These are phyloP conservation scores for Avena atlantica DNA, from an alignment of 176 grass and related monocot species.

Conservation along the genomic window DNA sequence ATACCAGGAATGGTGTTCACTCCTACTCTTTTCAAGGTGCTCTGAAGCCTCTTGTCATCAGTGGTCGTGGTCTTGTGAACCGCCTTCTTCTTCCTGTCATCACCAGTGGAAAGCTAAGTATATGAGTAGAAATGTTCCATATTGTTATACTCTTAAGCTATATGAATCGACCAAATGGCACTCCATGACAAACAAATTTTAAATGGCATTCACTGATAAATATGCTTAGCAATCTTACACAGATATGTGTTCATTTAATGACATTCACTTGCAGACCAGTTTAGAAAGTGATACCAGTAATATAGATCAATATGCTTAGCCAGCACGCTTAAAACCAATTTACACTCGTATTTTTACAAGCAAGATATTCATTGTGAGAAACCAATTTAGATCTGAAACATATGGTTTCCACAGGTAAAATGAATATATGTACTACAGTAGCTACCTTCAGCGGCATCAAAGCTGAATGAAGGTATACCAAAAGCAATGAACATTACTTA, in stretches of 20 bases:
- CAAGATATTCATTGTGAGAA: not conserved
- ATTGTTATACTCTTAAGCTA: not conserved
- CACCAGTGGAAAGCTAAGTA: constrained; percentile 8
- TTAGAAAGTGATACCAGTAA: not conserved
- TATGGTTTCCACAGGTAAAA: not conserved
- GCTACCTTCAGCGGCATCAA: not conserved
- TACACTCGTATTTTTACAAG: no score
- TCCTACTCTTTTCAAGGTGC: constrained; percentile 84
- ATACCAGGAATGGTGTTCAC: constrained; percentile 74
- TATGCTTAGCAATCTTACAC: not conserved
- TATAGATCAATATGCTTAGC: not conserved
- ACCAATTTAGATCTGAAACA: not conserved
- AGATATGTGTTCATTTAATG: not conserved
- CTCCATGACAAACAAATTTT: no score
- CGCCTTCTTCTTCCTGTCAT: constrained; percentile 88
- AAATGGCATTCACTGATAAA: not conserved
- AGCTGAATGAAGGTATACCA: not conserved
- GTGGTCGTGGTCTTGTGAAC: constrained; percentile 79
- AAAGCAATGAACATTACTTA: not conserved
- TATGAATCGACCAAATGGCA: not conserved
- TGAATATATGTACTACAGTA: not conserved
- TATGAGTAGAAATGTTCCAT: not conserved
- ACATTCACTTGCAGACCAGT: not conserved
- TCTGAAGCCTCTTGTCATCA: constrained; percentile 84
- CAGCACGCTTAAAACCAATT: not conserved